A percentile compares a stretch with the other conserved stretches of the same genome.
Evolutionary conservation across 2,329 filamentous ascomycete genomes (phyloP).

Genomic region (Aspergillus sp.): DNA sequence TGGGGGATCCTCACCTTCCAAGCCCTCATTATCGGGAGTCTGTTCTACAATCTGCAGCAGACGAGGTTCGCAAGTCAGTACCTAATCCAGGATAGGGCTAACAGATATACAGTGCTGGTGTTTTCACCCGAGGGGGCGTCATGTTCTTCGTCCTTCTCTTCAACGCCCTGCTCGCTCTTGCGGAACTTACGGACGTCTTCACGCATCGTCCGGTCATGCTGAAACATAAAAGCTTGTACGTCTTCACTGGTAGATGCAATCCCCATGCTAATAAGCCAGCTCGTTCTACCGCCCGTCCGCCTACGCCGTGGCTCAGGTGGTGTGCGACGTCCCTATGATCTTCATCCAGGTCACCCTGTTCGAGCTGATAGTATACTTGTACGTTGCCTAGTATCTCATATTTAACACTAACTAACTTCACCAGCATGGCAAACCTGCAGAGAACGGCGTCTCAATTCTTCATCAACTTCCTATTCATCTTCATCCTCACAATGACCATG

Average conservation of each 20-base stretch:
- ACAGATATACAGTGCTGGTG: constrained; percentile 43
- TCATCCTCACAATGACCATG: constrained; percentile 54
- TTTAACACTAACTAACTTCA: constrained; percentile 5
- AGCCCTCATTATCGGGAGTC: constrained; percentile 46
- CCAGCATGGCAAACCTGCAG: constrained; percentile 54
- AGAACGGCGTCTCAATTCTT: constrained; percentile 63
- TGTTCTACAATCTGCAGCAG: constrained; percentile 56
- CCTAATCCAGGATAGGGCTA: not conserved
- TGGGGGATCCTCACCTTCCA: constrained; percentile 50
- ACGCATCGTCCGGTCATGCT: constrained; percentile 63
- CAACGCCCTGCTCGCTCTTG: constrained; percentile 61
- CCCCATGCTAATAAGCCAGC: constrained; percentile 24
- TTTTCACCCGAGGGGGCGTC: constrained; percentile 61
- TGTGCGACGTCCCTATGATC: constrained; percentile 58
- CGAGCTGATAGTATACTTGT: constrained; percentile 61
- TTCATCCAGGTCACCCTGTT: constrained; percentile 60
- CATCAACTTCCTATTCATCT: constrained; percentile 58
- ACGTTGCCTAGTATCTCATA: constrained; percentile 6
- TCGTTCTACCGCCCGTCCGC: constrained; percentile 66
- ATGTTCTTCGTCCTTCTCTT: constrained; percentile 64
- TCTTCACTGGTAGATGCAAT: too few species aligned
- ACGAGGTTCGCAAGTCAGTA: constrained; percentile 36
- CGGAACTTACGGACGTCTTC: constrained; percentile 63
- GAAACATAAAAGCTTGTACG: constrained; percentile 67
- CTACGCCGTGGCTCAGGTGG: constrained; percentile 58